These are phyloP conservation scores for Malassezia sp. DNA, from an alignment of 1,284 basidiomycete genomes.

Conservation along the genomic window DNA sequence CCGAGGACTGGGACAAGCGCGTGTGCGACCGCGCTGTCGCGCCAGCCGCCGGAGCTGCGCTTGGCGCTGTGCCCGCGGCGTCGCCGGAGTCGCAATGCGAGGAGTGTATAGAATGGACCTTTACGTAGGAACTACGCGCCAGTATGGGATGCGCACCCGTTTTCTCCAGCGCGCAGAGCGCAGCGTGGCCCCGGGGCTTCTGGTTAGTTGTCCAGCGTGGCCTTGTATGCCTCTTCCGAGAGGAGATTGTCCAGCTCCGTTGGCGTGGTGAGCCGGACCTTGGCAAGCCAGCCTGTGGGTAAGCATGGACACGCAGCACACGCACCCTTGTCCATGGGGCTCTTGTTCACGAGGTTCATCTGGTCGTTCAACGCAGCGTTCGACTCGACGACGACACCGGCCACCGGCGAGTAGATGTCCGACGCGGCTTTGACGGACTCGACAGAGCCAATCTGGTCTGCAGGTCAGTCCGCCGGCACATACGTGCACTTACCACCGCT, in stretches of 20 bases:
- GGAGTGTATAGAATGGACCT: conserved; percentile 15
- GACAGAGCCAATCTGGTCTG: conserved; percentile 85
- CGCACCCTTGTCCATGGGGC: conserved; percentile 70
- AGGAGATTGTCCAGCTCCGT: conserved; percentile 65
- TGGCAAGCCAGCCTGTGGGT: conserved; percentile 79
- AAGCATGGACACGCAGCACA: conserved; percentile 14
- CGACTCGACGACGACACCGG: conserved; percentile 68
- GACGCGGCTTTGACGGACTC: conserved; percentile 95
- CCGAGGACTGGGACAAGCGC: conserved; percentile 60
- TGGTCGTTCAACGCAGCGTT: conserved; percentile 62
- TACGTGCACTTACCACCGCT: conserved; percentile 69
- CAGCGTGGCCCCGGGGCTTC: no score
- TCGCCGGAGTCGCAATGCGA: conserved; percentile 8
- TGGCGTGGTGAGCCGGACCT: conserved; percentile 70
- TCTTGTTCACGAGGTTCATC: conserved; percentile 79
- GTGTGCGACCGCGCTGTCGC: neutral
- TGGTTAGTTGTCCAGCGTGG: conserved; percentile 10
- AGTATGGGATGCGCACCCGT: no score
- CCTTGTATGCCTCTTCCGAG: conserved; percentile 65
- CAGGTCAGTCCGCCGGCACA: neutral
- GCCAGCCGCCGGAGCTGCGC: neutral
- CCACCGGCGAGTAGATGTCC: conserved; percentile 89
- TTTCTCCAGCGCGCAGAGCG: no score
- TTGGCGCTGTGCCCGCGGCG: conserved; percentile 6
- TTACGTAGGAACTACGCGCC: conserved; percentile 4